A percentile compares a stretch with the other conserved stretches of the same genome.
phyloP scores from a whole-genome alignment of 1,284 basidiomycete genomes.

The Rhodotorula mucilaginosa region DNA sequence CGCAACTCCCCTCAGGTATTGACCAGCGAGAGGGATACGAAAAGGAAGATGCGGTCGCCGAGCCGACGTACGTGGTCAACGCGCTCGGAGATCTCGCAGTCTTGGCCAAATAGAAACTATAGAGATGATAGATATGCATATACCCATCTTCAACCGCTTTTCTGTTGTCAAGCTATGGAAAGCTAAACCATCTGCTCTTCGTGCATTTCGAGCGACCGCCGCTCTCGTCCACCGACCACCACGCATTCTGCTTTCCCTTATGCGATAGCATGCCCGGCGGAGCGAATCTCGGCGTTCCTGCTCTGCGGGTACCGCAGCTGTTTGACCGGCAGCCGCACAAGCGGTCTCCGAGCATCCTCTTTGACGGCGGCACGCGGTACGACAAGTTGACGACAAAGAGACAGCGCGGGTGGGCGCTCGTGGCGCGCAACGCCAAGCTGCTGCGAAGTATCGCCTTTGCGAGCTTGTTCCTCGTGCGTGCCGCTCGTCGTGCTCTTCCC shows the following conservation, averaged over 20 bases:
- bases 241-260: not conserved
- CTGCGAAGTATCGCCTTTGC: not conserved
- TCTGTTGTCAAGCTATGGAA: too few species aligned
- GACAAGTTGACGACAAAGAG: conserved; percentile 3
- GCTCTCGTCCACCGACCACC: not conserved
- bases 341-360: conserved; percentile 12
- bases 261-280: conserved; percentile 19
- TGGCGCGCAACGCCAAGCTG: not conserved
- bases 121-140: not conserved
- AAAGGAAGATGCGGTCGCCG: conserved; percentile 27
- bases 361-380: conserved; percentile 11
- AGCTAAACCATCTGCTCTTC: too few species aligned
- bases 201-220: too few species aligned
- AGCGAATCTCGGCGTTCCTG: not conserved
- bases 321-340: conserved; percentile 11
- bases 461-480: not conserved
- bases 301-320: not conserved
- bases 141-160: not conserved
- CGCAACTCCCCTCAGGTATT: conserved; percentile 15
- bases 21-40: conserved; percentile 31
- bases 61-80: conserved; percentile 31
- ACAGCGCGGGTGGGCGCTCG: not conserved
- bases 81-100: conserved; percentile 28
- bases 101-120: conserved; percentile 6
- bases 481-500: not conserved